phyloP scores from a whole-genome alignment of 495 filamentous ascomycete genomes.

The Penicillium arizonense region DNA sequence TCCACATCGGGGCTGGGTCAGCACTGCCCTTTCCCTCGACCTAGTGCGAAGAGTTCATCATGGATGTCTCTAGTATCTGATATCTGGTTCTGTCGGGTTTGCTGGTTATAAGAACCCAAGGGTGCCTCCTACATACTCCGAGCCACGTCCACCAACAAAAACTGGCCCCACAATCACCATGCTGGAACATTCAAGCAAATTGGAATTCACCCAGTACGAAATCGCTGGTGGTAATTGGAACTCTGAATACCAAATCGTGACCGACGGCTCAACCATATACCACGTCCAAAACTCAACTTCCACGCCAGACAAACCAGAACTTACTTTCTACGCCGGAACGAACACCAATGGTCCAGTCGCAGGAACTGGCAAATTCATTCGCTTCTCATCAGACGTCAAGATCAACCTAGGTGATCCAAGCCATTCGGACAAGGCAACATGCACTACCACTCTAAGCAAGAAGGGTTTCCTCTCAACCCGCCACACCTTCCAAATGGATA shows the following conservation, averaged over 20 bases:
- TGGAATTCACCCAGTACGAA: neutral
- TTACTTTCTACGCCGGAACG: constrained; percentile 1
- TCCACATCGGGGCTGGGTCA: too few species aligned
- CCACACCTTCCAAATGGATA: neutral
- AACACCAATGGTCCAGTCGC: constrained; percentile 2
- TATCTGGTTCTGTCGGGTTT: too few species aligned
- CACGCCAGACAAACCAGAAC: constrained; percentile 1
- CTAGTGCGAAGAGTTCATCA: too few species aligned
- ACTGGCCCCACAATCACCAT: too few species aligned
- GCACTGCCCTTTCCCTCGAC: too few species aligned
- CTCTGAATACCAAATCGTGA: constrained; percentile 2
- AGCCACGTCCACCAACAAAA: too few species aligned
- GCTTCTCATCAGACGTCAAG: constrained; percentile 5
- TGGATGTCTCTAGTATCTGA: too few species aligned
- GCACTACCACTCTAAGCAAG: constrained; percentile 1
- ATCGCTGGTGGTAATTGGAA: constrained; percentile 6
- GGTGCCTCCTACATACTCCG: too few species aligned
- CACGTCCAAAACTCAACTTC: constrained; percentile 3
- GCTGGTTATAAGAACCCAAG: too few species aligned
- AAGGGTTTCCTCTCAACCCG: constrained; percentile 4
- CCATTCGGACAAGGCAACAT: neutral
- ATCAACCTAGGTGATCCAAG: constrained; percentile 2
- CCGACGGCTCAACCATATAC: neutral
- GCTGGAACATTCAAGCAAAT: too few species aligned
- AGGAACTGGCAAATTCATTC: neutral